Base-by-base conservation (phyloP, 768 basidiomycete species). In the Leccinum disarticulatum region DNA sequence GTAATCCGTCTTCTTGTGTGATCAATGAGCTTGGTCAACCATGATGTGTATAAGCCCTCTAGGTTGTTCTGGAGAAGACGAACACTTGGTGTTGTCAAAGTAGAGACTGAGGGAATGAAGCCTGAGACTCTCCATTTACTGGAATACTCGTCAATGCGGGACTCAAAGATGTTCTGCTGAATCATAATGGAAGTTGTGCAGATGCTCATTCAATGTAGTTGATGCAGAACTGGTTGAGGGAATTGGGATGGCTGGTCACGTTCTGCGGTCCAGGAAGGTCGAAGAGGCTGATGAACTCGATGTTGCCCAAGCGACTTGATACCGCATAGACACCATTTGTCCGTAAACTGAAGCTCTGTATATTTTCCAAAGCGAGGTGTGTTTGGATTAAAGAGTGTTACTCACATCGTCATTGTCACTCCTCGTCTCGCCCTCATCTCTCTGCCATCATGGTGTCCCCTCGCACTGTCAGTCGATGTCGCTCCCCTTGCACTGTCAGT, bases 21-120 rank as follows among this genome's bases (percentile, higher is more conserved):
- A 82, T 38, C 91, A 81, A 13, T 89, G 83, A 1, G 95, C 91
- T 73, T 97, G 94, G 70, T 98, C 96, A 70, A 98, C 96, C 90
- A 98, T 93, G 74, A 98, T 98, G 68, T 96, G 93, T 55, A 98
- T 87, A 31, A 99, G 79, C 2, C 97, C 97, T 10, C 95, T 95
- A 1, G 93, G 94, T 79, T 79, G 69, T 93, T 88, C 69, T 94
- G 89, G 46, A 98, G 76, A 31, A 99, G 79, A 7, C 93, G 85
- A 31, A 98, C 74, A 65, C 92, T 98, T 95, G 9, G 88, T 73
- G 72, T 98, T 98, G 76, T 96, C 93, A 71, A 93, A 93, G 77
- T 90, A 95, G 0, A 88, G 83, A 0, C 77, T 30, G 83, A 77
- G 0, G 91, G 90, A 3, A 90, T 82, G 56, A 84, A 80, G 2